Conservation (phyloP, 768 basidiomycete species). For the Pisolithus albus region DNA sequence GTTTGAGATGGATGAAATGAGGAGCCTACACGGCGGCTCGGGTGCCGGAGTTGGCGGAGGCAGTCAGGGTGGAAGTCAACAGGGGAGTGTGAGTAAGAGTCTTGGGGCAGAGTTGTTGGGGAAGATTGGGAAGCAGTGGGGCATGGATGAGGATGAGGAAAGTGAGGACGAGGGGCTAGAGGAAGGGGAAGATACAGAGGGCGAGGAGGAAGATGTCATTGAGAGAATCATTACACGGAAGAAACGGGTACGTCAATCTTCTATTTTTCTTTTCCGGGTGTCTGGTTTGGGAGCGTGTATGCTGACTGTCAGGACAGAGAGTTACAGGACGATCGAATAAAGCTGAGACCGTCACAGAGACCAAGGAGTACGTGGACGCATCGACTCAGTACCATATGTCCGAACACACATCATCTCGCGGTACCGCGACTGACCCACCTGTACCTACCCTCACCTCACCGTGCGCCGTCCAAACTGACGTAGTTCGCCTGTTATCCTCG, state of each 20-base stretch:
- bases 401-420: slow-evolving; percentile 40
- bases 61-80: slow-evolving; percentile 42
- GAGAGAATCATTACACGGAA: slow-evolving; percentile 87
- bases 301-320: slow-evolving; percentile 40
- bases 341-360: slow-evolving; percentile 40
- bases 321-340: slow-evolving; percentile 55
- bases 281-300: slow-evolving; percentile 5
- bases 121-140: slow-evolving; percentile 47
- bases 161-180: slow-evolving; percentile 41
- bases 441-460: slow-evolving; percentile 41
- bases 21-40: slow-evolving; percentile 39
- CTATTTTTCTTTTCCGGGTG: neutral
- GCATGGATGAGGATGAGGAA: slow-evolving; percentile 32
- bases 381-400: slow-evolving; percentile 62
- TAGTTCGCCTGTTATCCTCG: slow-evolving; percentile 14
- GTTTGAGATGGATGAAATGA: slow-evolving; percentile 90
- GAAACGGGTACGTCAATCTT: slow-evolving; percentile 47
- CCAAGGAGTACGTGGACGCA: slow-evolving; percentile 71
- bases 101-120: slow-evolving; percentile 66
- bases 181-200: slow-evolving; percentile 51
- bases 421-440: slow-evolving; percentile 59
- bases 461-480: slow-evolving; percentile 54
- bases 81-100: slow-evolving; percentile 61
- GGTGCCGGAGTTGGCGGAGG: slow-evolving; percentile 30
- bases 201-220: slow-evolving; percentile 58